Conservation (phyloP, 139 green algal genomes). For the Mesostigma viride region DNA sequence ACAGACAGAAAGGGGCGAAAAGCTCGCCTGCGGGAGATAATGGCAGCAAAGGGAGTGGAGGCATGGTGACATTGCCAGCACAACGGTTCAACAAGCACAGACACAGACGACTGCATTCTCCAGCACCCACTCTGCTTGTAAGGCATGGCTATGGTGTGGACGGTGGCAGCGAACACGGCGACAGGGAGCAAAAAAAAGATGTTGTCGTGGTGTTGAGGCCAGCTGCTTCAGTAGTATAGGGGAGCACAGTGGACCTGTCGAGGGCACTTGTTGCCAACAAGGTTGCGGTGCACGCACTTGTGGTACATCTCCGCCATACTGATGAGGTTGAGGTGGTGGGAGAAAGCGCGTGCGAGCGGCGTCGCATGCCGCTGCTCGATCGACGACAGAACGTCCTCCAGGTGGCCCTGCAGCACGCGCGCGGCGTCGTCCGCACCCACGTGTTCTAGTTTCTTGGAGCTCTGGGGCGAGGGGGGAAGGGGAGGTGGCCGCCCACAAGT, state of each 20-base stretch:
- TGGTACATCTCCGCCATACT: slow-evolving; percentile 72
- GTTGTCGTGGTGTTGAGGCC: background rate
- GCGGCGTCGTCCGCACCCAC: slow-evolving; percentile 18
- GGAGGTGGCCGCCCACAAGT: too few species aligned
- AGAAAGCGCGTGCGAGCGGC: slow-evolving; percentile 62
- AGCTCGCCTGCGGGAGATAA: too few species aligned
- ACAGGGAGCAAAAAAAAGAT: background rate
- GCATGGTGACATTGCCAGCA: too few species aligned
- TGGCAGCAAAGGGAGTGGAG: too few species aligned
- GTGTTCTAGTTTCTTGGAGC: background rate
- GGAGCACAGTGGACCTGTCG: background rate
- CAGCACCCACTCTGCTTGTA: background rate
- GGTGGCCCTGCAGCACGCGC: slow-evolving; percentile 10
- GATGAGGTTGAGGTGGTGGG: slow-evolving; percentile 73
- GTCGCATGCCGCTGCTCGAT: slow-evolving; percentile 71
- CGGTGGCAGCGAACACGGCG: background rate
- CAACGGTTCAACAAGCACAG: too few species aligned
- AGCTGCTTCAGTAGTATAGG: background rate
- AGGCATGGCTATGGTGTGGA: background rate
- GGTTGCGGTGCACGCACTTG: slow-evolving; percentile 35
- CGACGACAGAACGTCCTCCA: slow-evolving; percentile 62
- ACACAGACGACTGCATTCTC: too few species aligned
- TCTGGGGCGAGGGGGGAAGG: too few species aligned
- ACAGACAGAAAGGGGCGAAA: too few species aligned
- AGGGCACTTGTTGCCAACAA: too few species aligned